Evolutionary conservation across 2,329 filamentous ascomycete genomes (phyloP), one percentile per base, ranked within the genome.

Genomic region (Chaetothyriales sp.): DNA sequence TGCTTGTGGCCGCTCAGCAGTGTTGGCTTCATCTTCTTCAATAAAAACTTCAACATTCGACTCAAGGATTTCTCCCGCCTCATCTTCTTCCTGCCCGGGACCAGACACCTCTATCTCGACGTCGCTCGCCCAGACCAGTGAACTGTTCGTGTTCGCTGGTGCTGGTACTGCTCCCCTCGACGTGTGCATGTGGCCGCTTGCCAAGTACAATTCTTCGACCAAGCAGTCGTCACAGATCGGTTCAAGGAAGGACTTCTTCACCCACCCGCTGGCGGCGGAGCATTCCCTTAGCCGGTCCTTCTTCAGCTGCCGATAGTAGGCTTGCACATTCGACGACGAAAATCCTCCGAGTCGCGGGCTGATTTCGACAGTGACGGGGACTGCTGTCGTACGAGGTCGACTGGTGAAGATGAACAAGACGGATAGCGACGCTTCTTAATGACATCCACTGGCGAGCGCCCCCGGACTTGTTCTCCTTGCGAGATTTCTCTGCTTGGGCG

Each of bases 191-290:
- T 10, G 19, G 13, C 22, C 44, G 44, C 22, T 40, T 15, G 10
- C 5, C 44, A 20, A n/a, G 44, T 46, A n/a, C 10, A 54, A 37
- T 25, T 57, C 56, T 44, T 52, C 48, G 10, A 56, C 44, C 8
- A 61, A 47, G 48, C 59, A 61, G 28, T 59, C 55, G 20, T 61
- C 58, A 46, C 58, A 61, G 33, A 61, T 56, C 13, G 55, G 59
- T 40, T 61, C 59, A 10, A 60, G 49, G 37, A 61, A 61, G n/a
- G 52, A 51, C 44, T 50, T 56, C 20, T 57, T 29, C n/a, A 58
- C 54, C 5, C 43, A 51, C 10, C 25, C 37, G 46, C 54, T 55
- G 22, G 51, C 22, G 22, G 51, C 22, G n/a, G 56, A 51, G 47
- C 58, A 60, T 13, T 54, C 20, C 22, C 46, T 49, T 5, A 52